Evolutionary conservation across 2,329 filamentous ascomycete species (phyloP).

Genomic region (Penicillium sclerotiorum): DNA sequence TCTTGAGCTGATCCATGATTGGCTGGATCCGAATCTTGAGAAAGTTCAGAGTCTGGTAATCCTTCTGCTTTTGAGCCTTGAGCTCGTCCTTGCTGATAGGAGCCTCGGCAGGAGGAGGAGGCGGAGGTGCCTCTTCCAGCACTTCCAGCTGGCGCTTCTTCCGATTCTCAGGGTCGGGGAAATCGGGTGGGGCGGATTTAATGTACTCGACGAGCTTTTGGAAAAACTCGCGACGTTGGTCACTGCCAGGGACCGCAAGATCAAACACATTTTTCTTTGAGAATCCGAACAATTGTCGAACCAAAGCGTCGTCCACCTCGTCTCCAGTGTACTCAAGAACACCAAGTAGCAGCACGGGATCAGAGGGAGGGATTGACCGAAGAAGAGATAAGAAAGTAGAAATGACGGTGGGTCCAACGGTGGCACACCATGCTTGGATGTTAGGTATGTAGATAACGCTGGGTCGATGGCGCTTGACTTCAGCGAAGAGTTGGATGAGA

Average conservation of each 20-base stretch:
- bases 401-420: constrained; percentile 65
- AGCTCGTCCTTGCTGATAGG: constrained; percentile 76
- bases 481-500: constrained; percentile 85
- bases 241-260: constrained; percentile 66
- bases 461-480: constrained; percentile 91
- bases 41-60: constrained; percentile 80
- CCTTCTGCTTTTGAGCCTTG: constrained; percentile 76
- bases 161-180: constrained; percentile 81
- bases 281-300: constrained; percentile 81
- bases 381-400: constrained; percentile 83
- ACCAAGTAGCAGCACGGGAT: constrained; percentile 86
- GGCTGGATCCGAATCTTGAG: constrained; percentile 89
- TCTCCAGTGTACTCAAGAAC: constrained; percentile 72
- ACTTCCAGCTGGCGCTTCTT: constrained; percentile 82
- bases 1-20: constrained; percentile 97
- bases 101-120: constrained; percentile 63
- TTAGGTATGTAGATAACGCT: constrained; percentile 94
- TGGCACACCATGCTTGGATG: constrained; percentile 82
- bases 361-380: constrained; percentile 80
- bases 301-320: constrained; percentile 63
- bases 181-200: constrained; percentile 76
- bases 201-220: constrained; percentile 72
- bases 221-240: constrained; percentile 77
- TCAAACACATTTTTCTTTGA: constrained; percentile 76
- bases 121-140: constrained; percentile 73